phyloP scores from a whole-genome alignment of 2,329 filamentous ascomycete genomes.

The Neonectria neomacrospora region DNA sequence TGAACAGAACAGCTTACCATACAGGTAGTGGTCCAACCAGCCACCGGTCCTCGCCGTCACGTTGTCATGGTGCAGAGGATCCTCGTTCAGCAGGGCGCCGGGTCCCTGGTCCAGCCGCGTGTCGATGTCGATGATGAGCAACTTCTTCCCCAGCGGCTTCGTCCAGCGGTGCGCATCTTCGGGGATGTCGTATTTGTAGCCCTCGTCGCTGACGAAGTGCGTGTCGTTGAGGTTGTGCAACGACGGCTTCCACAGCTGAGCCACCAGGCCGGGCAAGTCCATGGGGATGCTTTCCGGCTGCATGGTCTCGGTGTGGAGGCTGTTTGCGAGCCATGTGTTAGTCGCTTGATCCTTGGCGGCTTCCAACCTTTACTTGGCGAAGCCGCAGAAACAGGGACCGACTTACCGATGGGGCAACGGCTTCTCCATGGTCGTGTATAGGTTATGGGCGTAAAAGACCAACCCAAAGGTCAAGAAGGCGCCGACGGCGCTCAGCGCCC shows the following conservation, averaged over 20 bases:
- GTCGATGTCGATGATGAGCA: constrained; percentile 38
- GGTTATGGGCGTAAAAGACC: constrained; percentile 21
- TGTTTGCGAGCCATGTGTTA: neutral
- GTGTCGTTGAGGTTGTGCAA: constrained; percentile 18
- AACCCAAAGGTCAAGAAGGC: constrained; percentile 16
- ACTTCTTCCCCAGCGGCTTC: constrained; percentile 32
- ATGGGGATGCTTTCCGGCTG: constrained; percentile 5
- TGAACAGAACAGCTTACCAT: constrained; percentile 24
- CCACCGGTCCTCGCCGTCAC: constrained; percentile 37
- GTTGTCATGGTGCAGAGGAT: constrained; percentile 24
- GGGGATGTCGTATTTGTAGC: constrained; percentile 30
- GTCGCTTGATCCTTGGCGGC: neutral
- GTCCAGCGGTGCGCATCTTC: constrained; percentile 24
- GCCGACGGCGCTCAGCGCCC: constrained; percentile 3
- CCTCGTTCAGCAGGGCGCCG: constrained; percentile 32
- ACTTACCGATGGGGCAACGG: neutral
- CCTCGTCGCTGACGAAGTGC: constrained; percentile 25
- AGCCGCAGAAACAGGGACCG: too few species aligned
- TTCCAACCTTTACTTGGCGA: too few species aligned
- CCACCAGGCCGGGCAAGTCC: constrained; percentile 18
- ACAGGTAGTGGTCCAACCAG: constrained; percentile 39
- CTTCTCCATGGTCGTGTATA: constrained; percentile 14
- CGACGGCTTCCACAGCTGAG: constrained; percentile 18
- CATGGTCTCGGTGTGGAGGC: neutral
- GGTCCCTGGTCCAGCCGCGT: constrained; percentile 25